Conservation (phyloP, 768 basidiomycete species). For the Agaricus bisporus region DNA sequence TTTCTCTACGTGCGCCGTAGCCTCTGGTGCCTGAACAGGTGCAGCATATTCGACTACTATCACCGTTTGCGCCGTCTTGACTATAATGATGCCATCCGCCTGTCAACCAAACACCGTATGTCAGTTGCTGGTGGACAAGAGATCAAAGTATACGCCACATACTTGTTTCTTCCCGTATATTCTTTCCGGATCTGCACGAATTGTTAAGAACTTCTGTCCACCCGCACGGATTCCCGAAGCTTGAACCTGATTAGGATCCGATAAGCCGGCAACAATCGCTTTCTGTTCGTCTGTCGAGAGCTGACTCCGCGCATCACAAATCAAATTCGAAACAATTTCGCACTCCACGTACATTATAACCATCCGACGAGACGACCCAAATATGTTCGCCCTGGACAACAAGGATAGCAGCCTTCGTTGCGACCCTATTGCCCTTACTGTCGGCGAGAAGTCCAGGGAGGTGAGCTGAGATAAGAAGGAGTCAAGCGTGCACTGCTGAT, state of each 20-base stretch:
- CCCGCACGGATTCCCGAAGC: conserved; percentile 57
- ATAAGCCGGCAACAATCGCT: conserved; percentile 44
- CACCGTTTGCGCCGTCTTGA: too few species aligned
- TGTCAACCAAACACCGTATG: not conserved
- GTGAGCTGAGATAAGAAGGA: conserved; percentile 45
- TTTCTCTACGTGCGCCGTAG: too few species aligned
- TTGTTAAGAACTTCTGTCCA: conserved; percentile 71
- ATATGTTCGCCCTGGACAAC: conserved; percentile 63
- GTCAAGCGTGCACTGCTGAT: not conserved
- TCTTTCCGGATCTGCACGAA: conserved; percentile 41
- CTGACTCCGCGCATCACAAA: conserved; percentile 27
- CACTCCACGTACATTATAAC: conserved; percentile 47
- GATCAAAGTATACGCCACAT: conserved; percentile 21
- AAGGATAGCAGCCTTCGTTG: conserved; percentile 73
- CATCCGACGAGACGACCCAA: conserved; percentile 66
- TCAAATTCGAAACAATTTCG: not conserved
- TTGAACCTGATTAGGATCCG: conserved; percentile 31
- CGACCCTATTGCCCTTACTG: conserved; percentile 40
- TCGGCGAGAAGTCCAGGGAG: conserved; percentile 78
- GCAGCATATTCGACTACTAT: too few species aligned
- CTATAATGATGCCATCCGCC: not conserved
- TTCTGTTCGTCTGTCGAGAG: conserved; percentile 60
- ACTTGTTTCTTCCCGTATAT: conserved; percentile 79
- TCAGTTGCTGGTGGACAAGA: not conserved
- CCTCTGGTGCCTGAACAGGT: too few species aligned